Evolutionary conservation across 108 stramenopile species (phyloP).

Genomic region (Seminavis robusta): DNA sequence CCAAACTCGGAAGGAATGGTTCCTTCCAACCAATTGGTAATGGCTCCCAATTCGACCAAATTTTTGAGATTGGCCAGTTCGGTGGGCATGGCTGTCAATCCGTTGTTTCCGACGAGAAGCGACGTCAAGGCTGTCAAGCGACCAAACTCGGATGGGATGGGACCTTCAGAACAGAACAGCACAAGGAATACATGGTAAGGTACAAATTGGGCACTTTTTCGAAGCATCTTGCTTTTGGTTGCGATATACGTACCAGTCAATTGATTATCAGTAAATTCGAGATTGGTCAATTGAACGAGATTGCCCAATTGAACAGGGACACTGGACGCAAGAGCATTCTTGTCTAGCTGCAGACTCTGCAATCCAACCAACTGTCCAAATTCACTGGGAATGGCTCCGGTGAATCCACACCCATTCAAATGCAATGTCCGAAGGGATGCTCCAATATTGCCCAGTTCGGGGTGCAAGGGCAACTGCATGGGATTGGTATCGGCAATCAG

Average conservation of each 20-base stretch:
- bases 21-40: not conserved
- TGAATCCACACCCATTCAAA: not conserved
- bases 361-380: too few species aligned
- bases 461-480: not conserved
- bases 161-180: not conserved
- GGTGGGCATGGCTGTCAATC: conserved; percentile 1
- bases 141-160: conserved; percentile 1
- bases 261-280: too few species aligned
- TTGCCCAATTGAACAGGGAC: too few species aligned
- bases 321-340: too few species aligned
- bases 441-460: not conserved
- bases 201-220: too few species aligned
- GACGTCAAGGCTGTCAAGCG: not conserved
- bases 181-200: not conserved
- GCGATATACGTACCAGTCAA: not conserved
- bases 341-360: too few species aligned
- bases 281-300: too few species aligned
- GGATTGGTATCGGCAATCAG: not conserved
- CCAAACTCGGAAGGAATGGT: conserved; percentile 8
- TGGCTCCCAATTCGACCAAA: not conserved
- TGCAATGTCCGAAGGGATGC: not conserved
- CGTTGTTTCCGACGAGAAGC: not conserved
- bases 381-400: not conserved
- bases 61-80: not conserved
- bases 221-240: not conserved